Conservation (phyloP, 495 filamentous ascomycete genomes). For the Aspergillus leporis region DNA sequence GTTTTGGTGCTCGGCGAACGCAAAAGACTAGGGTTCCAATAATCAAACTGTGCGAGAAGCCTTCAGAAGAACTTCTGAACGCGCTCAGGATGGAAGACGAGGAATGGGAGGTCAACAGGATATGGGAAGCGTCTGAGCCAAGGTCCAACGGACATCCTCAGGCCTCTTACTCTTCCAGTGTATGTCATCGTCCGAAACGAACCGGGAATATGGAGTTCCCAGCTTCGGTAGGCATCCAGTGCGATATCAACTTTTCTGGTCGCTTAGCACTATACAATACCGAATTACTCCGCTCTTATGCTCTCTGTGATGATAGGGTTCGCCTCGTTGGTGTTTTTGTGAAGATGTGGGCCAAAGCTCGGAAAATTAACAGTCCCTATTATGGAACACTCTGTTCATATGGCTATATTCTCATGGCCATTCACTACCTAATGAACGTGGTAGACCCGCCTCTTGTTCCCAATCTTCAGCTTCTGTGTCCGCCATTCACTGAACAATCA, state of each 20-base stretch:
- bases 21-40: constrained; percentile 77
- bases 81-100: constrained; percentile 55
- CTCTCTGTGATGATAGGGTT: constrained; percentile 69
- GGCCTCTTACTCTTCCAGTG: neutral
- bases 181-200: neutral
- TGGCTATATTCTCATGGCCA: constrained; percentile 87
- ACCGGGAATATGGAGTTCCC: constrained; percentile 62
- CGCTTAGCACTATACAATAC: constrained; percentile 79
- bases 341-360: constrained; percentile 78
- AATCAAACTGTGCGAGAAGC: constrained; percentile 75
- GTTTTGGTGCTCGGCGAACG: constrained; percentile 67
- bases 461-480: constrained; percentile 62
- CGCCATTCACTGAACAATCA: neutral
- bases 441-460: constrained; percentile 74
- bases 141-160: neutral
- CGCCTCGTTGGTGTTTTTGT: constrained; percentile 75
- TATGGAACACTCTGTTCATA: constrained; percentile 80
- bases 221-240: constrained; percentile 67
- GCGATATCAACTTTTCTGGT: constrained; percentile 85
- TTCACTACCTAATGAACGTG: constrained; percentile 85
- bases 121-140: neutral
- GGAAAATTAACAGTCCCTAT: constrained; percentile 80
- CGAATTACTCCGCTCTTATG: constrained; percentile 73
- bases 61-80: constrained; percentile 49
- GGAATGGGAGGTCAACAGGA: constrained; percentile 54